Conservation (phyloP, 148 eudicot species). For the Tetragonia tetragonoides region DNA sequence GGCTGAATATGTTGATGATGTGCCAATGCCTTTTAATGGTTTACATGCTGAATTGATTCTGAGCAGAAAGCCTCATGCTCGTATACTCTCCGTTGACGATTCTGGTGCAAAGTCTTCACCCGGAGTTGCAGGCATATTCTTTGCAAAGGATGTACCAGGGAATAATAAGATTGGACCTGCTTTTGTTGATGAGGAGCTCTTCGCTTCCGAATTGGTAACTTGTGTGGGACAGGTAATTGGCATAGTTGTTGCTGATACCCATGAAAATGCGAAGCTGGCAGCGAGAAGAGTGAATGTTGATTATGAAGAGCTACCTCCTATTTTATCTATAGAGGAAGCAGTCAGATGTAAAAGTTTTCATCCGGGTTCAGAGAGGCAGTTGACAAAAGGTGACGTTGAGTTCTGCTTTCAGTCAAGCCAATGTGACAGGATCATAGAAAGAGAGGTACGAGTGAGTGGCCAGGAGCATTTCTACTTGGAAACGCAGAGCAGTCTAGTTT, state of each 20-base stretch:
- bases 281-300: conserved; percentile 72
- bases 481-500: conserved; percentile 70
- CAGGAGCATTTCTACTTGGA: conserved; percentile 98
- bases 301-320: conserved; percentile 84
- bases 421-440: conserved; percentile 91
- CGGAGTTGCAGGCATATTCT: conserved; percentile 79
- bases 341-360: conserved; percentile 59
- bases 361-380: conserved; percentile 64
- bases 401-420: conserved; percentile 68
- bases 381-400: conserved; percentile 77
- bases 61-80: conserved; percentile 97
- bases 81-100: conserved; percentile 78
- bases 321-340: conserved; percentile 86
- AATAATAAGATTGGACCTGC: conserved; percentile 69
- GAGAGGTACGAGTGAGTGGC: conserved; percentile 86
- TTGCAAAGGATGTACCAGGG: conserved; percentile 81
- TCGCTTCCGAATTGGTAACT: conserved; percentile 87
- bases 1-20: conserved; percentile 94
- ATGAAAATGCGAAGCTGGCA: conserved; percentile 86
- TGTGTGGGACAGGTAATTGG: conserved; percentile 99
- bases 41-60: conserved; percentile 79
- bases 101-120: conserved; percentile 67
- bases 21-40: conserved; percentile 72
- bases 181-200: conserved; percentile 80
- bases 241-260: conserved; percentile 94